phyloP scores from a whole-genome alignment of 2,329 filamentous ascomycete species.

The Trichoderma harzianum region DNA sequence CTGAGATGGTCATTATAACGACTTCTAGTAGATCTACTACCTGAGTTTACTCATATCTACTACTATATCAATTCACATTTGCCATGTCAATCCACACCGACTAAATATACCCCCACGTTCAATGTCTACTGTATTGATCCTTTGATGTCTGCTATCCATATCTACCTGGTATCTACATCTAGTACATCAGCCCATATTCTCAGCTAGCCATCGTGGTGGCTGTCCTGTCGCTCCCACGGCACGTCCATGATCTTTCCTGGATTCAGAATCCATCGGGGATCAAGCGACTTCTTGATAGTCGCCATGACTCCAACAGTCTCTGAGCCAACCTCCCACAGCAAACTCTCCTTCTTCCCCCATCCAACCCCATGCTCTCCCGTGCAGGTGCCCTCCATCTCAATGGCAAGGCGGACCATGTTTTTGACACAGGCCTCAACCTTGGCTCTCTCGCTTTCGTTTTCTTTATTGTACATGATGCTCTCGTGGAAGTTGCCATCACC shows the following conservation, averaged over 20 bases:
- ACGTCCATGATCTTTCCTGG: constrained; percentile 87
- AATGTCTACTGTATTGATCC: background rate
- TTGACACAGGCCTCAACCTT: constrained; percentile 80
- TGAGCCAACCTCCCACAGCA: constrained; percentile 74
- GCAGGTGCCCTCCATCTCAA: constrained; percentile 93
- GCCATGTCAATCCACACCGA: background rate
- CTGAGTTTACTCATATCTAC: background rate
- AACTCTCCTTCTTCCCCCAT: constrained; percentile 77
- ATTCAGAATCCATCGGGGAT: constrained; percentile 87
- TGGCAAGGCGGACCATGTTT: constrained; percentile 83
- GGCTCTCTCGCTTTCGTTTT: constrained; percentile 63
- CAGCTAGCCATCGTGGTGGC: background rate
- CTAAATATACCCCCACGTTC: background rate
- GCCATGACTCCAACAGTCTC: constrained; percentile 84
- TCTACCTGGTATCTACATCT: background rate
- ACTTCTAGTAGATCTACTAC: background rate
- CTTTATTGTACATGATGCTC: constrained; percentile 81
- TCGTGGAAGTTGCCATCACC: constrained; percentile 95
- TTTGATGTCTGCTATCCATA: background rate
- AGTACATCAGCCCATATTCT: background rate
- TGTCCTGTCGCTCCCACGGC: constrained; percentile 33
- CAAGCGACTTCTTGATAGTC: constrained; percentile 75
- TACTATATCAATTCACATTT: background rate
- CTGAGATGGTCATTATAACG: background rate
- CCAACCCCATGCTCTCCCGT: constrained; percentile 87